Evolutionary conservation across 2,329 filamentous ascomycete genomes (phyloP), one percentile per base, ranked within the genome.

Genomic region (Clonostachys rosea): DNA sequence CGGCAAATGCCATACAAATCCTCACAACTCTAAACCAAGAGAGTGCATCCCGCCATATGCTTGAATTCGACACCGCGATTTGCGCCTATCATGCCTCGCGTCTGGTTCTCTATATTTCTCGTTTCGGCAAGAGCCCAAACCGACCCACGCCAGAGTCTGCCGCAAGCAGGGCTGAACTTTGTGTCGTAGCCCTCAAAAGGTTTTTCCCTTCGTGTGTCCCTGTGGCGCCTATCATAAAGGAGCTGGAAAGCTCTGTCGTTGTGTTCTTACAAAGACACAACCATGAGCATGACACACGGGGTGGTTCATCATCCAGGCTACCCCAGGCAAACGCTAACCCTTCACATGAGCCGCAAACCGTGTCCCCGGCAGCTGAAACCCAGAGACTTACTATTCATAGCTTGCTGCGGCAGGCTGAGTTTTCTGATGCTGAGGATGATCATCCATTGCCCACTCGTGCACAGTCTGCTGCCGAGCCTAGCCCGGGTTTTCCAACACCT

Each of bases 1-100:
- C 64, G 5, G 63, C 67, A 1, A 61, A 68, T 1, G 54, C 72
- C 2, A 56, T 71, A 2, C 53, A 70, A 14, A 49, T 51, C 9
- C 52, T 57, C 2, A 47, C 45, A 10, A 53, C 56, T 3, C 50
- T 49, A n/a, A 52, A 57, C n/a, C 53, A 58, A 17, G 41, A 47
- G 17, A 60, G 56, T 2, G 54, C 43, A 14, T 62, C 65, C 47
- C 50, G 67, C 36, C 53, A 54, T 45, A 47, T 48, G 8, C 37
- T 48, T 33, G 43, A 48, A 40, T 62, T 59, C 40, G 61, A 54
- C 2, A 44, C 40, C 30, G 47, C 40, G 45, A 52, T 46, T 43
- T 49, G 42, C 41, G 40, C 48, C 4, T 42, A 47, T 40, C 41
- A 34, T 18, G 36, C 37, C 9, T 48, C 47, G 16, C 43, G 47